Evolutionary conservation across 805 yeast species (phyloP), one percentile per base, ranked within the genome.

Genomic region (Zygotorulaspora chibaensis): DNA sequence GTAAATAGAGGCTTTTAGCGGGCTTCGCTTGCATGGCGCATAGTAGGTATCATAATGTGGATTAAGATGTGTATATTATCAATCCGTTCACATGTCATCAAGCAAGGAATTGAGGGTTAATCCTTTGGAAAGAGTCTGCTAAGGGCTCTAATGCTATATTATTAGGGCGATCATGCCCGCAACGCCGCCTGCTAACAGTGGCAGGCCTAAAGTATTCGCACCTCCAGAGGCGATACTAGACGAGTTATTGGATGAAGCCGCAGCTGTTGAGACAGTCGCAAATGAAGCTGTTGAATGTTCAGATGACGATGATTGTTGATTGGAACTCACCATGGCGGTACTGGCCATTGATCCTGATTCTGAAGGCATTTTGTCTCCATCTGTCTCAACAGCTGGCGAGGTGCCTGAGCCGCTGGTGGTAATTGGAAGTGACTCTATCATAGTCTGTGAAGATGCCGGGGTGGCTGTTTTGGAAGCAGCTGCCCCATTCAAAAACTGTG

Each of bases 401-500:
- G 36, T 9, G 12, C 30, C 28, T 11, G 37, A 17, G 16, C 26
- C 11, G 20, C 35, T 26, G n/a, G 12, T 17, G 11, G 23, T 11
- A 35, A 9, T 16, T 8, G 37, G 9, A 8, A 28, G 25, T 15
- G 45, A 26, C n/a, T n/a, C n/a, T n/a, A n/a, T n/a, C n/a, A n/a
- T n/a, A 8, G 28, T 25, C 12, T 28, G 29, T 3, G 27, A 8
- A 26, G 26, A 8, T 3, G 20, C 11, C 13, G 11, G 7, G 4
- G 36, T 33, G 6, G 8, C 20, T n/a, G 16, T 17, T 10, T 4
- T 5, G 8, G 36, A n/a, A 7, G 20, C 20, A n/a, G 5, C 20
- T 5, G 36, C 45, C 3, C 47, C 49, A 36, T 49, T 44, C 29
- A 49, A 23, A 15, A 49, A 41, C 35, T 49, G 50, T n/a, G 53